phyloP scores from a whole-genome alignment of 2,329 filamentous ascomycete species.

The Botrytis elliptica region DNA sequence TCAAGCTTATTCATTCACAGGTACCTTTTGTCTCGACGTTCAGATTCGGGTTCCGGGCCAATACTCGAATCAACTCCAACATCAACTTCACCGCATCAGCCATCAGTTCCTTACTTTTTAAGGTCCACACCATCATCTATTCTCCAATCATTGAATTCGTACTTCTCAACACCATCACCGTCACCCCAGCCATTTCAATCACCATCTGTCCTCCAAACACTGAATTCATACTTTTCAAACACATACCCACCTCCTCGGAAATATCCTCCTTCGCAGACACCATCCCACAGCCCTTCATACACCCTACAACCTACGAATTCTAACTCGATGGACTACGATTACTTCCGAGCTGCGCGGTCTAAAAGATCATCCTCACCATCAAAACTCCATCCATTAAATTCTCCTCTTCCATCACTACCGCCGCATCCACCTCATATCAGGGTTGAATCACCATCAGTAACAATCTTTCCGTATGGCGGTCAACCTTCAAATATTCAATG shows the following conservation, averaged over 20 bases:
- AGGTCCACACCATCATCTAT: not conserved
- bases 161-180: not conserved
- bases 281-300: not conserved
- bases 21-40: not conserved
- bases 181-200: not conserved
- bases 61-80: not conserved
- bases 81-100: not conserved
- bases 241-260: not conserved
- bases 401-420: not conserved
- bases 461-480: not conserved
- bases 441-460: not conserved
- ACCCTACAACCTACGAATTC: not conserved
- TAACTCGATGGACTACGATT: not conserved
- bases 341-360: not conserved
- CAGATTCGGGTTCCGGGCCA: not conserved
- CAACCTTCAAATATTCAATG: not conserved
- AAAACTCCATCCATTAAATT: not conserved
- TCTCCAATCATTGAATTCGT: not conserved
- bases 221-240: conserved; percentile 2
- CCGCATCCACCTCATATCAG: not conserved
- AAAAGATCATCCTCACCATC: not conserved
- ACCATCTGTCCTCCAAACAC: not conserved
- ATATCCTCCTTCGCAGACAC: not conserved
- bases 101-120: not conserved
- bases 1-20: not conserved